Percentiles rank a stretch among this genome's conserved stretches.
These are phyloP conservation scores for Phoenix dactylifera DNA, from an alignment of 176 grass and related monocot genomes.

Conservation along the genomic window DNA sequence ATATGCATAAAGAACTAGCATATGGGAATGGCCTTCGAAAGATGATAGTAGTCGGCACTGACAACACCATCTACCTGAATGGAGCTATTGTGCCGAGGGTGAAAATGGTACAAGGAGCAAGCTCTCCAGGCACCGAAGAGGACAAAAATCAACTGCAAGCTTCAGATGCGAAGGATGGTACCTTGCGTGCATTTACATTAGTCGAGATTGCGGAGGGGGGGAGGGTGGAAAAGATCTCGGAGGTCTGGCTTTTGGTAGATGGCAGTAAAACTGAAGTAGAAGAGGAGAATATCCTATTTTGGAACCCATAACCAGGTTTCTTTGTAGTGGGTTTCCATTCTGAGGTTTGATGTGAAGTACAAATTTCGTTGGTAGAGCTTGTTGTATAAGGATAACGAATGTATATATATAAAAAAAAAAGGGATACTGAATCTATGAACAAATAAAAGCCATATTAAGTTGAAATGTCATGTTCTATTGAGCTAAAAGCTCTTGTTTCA, in stretches of 20 bases:
- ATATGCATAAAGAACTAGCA: constrained; percentile 88
- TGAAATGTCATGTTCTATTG: too few species aligned
- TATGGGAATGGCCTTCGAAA: constrained; percentile 56
- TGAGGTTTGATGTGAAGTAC: too few species aligned
- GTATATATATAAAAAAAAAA: too few species aligned
- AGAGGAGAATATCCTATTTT: constrained; percentile 55
- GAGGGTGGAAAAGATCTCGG: constrained; percentile 50
- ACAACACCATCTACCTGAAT: constrained; percentile 61
- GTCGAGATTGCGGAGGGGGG: constrained; percentile 52
- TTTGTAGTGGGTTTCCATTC: too few species aligned
- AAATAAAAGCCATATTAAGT: too few species aligned
- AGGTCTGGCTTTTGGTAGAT: constrained; percentile 65
- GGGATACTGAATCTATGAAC: too few species aligned
- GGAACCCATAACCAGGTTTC: constrained; percentile 17
- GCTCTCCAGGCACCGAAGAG: not conserved
- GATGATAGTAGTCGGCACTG: constrained; percentile 50
- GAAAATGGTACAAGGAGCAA: constrained; percentile 16
- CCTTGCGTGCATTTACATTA: constrained; percentile 41
- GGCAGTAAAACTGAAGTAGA: constrained; percentile 34
- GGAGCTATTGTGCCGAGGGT: constrained; percentile 85
- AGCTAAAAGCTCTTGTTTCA: too few species aligned
- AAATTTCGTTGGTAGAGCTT: too few species aligned
- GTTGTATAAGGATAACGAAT: too few species aligned
- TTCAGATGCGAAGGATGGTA: constrained; percentile 13
- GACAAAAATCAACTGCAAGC: constrained; percentile 28